These are phyloP conservation scores for Phylloporus arenicola DNA, from an alignment of 768 basidiomycete genomes.

Conservation along the genomic window DNA sequence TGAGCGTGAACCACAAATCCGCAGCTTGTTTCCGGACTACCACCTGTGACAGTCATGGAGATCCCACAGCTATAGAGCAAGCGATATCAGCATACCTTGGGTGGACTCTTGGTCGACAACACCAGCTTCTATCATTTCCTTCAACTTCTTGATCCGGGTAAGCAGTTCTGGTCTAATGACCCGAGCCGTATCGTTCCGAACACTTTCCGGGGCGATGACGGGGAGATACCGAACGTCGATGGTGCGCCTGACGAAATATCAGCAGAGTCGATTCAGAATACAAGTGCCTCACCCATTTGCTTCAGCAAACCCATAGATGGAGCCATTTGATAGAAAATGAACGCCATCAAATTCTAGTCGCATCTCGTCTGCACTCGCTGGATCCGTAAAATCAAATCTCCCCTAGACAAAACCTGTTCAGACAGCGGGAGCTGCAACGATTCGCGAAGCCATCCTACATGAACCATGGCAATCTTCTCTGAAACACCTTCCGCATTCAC, in stretches of 20 bases:
- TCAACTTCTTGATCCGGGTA: slow-evolving; percentile 53
- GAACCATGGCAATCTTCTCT: slow-evolving; percentile 54
- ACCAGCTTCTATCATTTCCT: slow-evolving; percentile 61
- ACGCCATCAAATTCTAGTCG: slow-evolving; percentile 72
- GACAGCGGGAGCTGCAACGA: background rate
- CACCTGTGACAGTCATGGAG: slow-evolving; percentile 34
- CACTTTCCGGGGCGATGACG: slow-evolving; percentile 52
- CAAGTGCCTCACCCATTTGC: slow-evolving; percentile 47
- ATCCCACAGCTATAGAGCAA: background rate
- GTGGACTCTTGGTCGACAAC: slow-evolving; percentile 49
- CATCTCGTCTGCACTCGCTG: slow-evolving; percentile 49
- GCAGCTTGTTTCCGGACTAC: slow-evolving; percentile 46
- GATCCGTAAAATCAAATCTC: slow-evolving; percentile 60
- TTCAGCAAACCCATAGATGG: slow-evolving; percentile 71
- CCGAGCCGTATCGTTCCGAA: slow-evolving; percentile 53
- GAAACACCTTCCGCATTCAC: slow-evolving; percentile 33
- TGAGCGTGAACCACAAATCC: slow-evolving; percentile 65
- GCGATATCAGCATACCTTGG: slow-evolving; percentile 22
- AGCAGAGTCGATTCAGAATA: background rate
- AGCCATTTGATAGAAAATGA: slow-evolving; percentile 67
- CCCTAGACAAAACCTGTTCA: slow-evolving; percentile 41
- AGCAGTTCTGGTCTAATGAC: slow-evolving; percentile 56
- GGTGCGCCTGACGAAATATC: slow-evolving; percentile 35
- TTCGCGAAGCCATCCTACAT: slow-evolving; percentile 42
- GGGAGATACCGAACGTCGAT: slow-evolving; percentile 67